phyloP scores from a whole-genome alignment of 2,329 filamentous ascomycete genomes.

The Hypoxylon sp. region DNA sequence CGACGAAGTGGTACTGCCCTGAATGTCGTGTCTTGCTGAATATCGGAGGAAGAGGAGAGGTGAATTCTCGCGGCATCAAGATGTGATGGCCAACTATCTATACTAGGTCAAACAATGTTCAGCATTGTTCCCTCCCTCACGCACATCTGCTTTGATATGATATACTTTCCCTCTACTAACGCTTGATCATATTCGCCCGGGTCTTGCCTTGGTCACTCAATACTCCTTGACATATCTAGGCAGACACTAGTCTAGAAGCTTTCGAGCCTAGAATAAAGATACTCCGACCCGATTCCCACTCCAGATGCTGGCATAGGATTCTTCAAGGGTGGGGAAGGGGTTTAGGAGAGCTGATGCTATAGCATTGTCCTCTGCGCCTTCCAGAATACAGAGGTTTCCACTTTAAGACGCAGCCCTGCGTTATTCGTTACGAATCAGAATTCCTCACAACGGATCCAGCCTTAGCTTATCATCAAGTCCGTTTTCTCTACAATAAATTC shows the following conservation, averaged over 20 bases:
- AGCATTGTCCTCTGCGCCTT: background rate
- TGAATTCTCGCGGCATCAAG: conserved; percentile 70
- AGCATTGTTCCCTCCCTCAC: background rate
- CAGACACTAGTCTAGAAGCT: background rate
- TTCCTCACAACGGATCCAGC: background rate
- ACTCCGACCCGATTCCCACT: background rate
- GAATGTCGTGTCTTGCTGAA: conserved; percentile 76
- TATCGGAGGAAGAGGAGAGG: conserved; percentile 74
- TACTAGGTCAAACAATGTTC: conserved; percentile 4
- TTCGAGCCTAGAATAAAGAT: background rate
- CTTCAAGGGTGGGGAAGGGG: background rate
- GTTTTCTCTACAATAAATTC: background rate
- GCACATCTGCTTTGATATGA: background rate
- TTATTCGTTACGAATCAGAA: background rate
- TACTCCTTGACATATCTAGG: background rate
- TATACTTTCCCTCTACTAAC: conserved; percentile 5
- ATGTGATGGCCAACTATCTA: conserved; percentile 52
- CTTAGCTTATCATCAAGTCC: background rate
- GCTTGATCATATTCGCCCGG: conserved; percentile 11
- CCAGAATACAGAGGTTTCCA: background rate
- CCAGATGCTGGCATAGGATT: background rate
- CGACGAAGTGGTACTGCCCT: conserved; percentile 88
- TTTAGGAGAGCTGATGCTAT: background rate
- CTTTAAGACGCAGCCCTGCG: background rate
- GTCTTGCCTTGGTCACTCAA: conserved; percentile 2